Percentiles rank a stretch among this genome's conserved stretches.
These are phyloP conservation scores for Coniochaeta prunicola DNA, from an alignment of 2,329 filamentous ascomycete genomes.

Conservation along the genomic window DNA sequence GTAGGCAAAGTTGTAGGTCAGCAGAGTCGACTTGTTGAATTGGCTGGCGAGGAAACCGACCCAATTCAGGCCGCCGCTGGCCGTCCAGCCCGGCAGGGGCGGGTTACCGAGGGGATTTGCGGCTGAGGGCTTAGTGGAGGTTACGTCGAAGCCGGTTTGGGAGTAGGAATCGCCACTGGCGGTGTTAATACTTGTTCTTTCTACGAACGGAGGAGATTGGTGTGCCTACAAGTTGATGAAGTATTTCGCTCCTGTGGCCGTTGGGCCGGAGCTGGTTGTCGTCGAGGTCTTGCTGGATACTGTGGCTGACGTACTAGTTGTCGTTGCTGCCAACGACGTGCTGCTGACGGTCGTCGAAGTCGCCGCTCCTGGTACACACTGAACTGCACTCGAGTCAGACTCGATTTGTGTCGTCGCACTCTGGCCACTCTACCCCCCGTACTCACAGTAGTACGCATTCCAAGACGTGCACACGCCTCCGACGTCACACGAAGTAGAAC, in stretches of 20 bases:
- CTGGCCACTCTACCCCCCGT: background rate
- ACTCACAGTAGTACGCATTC: conserved; percentile 13
- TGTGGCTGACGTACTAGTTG: conserved; percentile 5
- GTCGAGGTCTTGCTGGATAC: conserved; percentile 4
- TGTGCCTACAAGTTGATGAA: conserved; percentile 32
- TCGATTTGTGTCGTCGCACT: background rate
- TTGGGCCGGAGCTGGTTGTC: conserved; percentile 2
- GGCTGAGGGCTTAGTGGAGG: conserved; percentile 38
- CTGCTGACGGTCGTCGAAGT: background rate
- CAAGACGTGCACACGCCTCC: conserved; percentile 9
- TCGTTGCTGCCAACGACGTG: background rate
- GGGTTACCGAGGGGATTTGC: conserved; percentile 56
- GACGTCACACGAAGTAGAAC: conserved; percentile 7
- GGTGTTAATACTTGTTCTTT: background rate
- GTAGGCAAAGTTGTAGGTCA: conserved; percentile 42
- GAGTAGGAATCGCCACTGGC: conserved; percentile 52
- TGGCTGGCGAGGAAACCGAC: conserved; percentile 34
- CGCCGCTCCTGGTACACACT: conserved; percentile 10
- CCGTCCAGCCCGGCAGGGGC: conserved; percentile 38
- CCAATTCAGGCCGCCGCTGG: conserved; percentile 40
- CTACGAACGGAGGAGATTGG: background rate
- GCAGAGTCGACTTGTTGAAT: conserved; percentile 31
- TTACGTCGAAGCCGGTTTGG: conserved; percentile 47
- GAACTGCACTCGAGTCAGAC: conserved; percentile 6
- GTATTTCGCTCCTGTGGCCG: conserved; percentile 18